phyloP scores from a whole-genome alignment of 805 yeast genomes.

The Metschnikowia chrysomelidarum region DNA sequence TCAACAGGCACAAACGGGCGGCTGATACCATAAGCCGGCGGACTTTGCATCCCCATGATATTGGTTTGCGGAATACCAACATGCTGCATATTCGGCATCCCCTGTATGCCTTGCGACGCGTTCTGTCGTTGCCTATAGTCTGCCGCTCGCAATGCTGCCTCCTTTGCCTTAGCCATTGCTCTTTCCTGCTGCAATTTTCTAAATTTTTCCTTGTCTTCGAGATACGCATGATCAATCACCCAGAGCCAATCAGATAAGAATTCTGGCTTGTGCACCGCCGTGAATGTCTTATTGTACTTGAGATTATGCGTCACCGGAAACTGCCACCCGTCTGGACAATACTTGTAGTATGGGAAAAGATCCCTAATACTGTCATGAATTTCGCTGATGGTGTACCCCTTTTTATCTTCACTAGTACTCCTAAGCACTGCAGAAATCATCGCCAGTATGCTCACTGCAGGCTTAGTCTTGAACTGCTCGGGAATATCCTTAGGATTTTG shows the following conservation, averaged over 20 bases:
- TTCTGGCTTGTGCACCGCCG: conserved; percentile 59
- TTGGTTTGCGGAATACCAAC: too few relatives aligned
- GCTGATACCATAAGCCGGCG: conserved; percentile 8
- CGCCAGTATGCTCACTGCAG: conserved; percentile 75
- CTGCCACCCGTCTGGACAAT: conserved; percentile 98
- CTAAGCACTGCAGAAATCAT: conserved; percentile 78
- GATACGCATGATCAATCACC: conserved; percentile 85
- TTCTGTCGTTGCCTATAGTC: conserved; percentile 49
- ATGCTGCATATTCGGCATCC: too few relatives aligned
- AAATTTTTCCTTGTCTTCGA: conserved; percentile 75
- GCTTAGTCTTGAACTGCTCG: conserved; percentile 79
- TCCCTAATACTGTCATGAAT: conserved; percentile 86
- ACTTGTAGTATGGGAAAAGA: conserved; percentile 84
- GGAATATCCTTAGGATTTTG: conserved; percentile 86
- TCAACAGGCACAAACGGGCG: conserved; percentile 6
- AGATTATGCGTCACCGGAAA: conserved; percentile 88
- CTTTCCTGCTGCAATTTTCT: conserved; percentile 58
- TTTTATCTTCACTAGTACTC: conserved; percentile 61
- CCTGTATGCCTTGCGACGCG: conserved; percentile 20
- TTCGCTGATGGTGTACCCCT: conserved; percentile 58
- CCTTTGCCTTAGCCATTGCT: conserved; percentile 58
- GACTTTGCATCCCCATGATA: too few relatives aligned
- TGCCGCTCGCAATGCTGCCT: conserved; percentile 51
- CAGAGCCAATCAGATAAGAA: conserved; percentile 91
- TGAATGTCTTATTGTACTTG: conserved; percentile 80